phyloP scores from a whole-genome alignment of 192 early-diverging fungal species.

The Umbelopsis ramanniana region DNA sequence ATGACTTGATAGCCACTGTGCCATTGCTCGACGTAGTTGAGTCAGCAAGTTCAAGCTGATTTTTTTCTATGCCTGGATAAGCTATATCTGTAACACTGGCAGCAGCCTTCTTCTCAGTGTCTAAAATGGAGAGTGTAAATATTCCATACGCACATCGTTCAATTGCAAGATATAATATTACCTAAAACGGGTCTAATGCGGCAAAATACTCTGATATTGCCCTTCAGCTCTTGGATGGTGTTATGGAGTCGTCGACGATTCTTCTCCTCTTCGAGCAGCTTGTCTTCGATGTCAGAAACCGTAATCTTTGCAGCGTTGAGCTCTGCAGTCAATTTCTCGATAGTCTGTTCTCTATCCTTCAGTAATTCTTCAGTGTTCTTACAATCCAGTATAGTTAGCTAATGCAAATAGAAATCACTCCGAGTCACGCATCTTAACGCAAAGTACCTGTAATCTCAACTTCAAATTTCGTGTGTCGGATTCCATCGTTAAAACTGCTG shows the following conservation, averaged over 20 bases:
- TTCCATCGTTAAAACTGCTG: conserved; percentile 48
- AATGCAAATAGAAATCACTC: background rate
- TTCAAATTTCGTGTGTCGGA: conserved; percentile 47
- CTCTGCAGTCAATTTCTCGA: background rate
- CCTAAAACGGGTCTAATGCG: conserved; percentile 80
- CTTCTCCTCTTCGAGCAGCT: conserved; percentile 76
- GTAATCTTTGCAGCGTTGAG: background rate
- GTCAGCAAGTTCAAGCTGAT: conserved; percentile 6
- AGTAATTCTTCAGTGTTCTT: background rate
- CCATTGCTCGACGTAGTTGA: conserved; percentile 30
- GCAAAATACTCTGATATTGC: conserved; percentile 98
- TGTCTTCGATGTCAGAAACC: conserved; percentile 25
- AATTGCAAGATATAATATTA: conserved; percentile 14
- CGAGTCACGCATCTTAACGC: background rate
- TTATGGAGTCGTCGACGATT: conserved; percentile 88
- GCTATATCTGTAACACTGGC: conserved; percentile 18
- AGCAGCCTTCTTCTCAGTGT: background rate
- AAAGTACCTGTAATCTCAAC: conserved; percentile 42
- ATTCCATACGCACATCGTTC: no score
- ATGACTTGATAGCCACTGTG: conserved; percentile 13
- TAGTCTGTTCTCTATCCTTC: conserved; percentile 2
- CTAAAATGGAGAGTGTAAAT: background rate
- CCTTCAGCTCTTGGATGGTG: conserved; percentile 91
- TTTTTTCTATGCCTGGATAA: conserved; percentile 13
- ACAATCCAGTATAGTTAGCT: background rate